Conservation (phyloP, 2,329 filamentous ascomycete genomes). For the Fusarium ambrosium region DNA sequence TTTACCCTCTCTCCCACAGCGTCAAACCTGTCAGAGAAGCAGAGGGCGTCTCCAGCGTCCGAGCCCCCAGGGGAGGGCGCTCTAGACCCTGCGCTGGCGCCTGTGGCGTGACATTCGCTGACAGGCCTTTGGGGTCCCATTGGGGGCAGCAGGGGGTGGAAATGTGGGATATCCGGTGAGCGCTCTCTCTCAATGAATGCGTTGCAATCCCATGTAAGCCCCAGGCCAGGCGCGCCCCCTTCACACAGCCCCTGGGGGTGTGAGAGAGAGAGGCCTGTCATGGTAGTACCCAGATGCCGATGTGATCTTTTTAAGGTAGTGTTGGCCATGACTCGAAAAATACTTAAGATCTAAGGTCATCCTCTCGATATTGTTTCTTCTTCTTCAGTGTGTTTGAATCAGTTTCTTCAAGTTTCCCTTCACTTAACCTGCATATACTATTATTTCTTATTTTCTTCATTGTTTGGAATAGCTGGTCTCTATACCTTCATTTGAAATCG, state of each 20-base stretch:
- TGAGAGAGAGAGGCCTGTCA: neutral
- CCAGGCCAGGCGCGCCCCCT: neutral
- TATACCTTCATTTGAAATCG: neutral
- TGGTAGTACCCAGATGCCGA: neutral
- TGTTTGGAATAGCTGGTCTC: neutral
- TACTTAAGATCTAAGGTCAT: neutral
- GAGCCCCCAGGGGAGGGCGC: neutral
- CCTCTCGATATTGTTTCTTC: neutral
- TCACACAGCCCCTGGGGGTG: constrained; percentile 5
- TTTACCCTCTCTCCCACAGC: neutral
- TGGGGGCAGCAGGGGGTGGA: neutral
- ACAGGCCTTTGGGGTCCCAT: neutral
- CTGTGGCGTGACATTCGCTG: constrained; percentile 2
- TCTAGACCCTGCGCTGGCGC: neutral
- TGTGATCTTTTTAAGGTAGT: neutral
- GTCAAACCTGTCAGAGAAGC: neutral
- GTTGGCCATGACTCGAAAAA: neutral
- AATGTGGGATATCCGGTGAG: neutral
- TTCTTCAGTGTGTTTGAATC: neutral
- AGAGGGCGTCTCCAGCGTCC: neutral
- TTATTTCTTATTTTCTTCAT: neutral
- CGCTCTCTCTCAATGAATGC: neutral
- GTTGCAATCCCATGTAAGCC: constrained; percentile 8
- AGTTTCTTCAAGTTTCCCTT: neutral
- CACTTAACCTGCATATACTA: neutral